Evolutionary conservation across 2,329 filamentous ascomycete species (phyloP), one percentile per base, ranked within the genome.

Genomic region (Eutypella sp.): DNA sequence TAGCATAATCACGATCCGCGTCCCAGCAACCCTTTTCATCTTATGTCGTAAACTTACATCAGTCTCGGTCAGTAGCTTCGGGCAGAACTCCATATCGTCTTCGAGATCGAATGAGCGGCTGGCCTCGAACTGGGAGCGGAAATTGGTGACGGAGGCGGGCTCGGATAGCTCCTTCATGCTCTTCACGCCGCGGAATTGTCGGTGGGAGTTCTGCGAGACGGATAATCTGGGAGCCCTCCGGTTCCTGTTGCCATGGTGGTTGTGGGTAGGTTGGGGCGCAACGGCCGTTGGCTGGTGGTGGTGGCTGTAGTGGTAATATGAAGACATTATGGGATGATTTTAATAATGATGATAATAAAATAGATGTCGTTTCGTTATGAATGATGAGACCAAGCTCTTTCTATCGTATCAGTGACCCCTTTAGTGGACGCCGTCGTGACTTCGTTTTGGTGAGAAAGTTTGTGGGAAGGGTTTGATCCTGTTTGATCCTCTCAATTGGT

Each of bases 61-160:
- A 69, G 81, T 90, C 71, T 96, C 91, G 29, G 90, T 95, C 73
- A 97, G 75, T 57, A 97, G 79, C 65, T 85, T 84, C 52, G 92
- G 92, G 71, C 91, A 96, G 69, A 97, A 97, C 68, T 96, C 86
- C 71, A 96, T 79, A 66, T 97, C 92, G 65, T 97, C 92, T 62
- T 96, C 92, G 51, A 97, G 78, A 58, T 97, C 92, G 62, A 97
- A 97, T 9, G 91, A 96, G 48, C 90, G 83, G 48, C 88, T 89
- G 53, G 89, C 87, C 72, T 97, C 91, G 58, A 95, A 95, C 63
- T 90, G 85, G 56, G 82, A 82, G 57, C 92, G 87, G 73, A 95
- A 96, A 52, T 84, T 82, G 50, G 79, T 78, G 49, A 95, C 75
- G 42, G 84, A 80, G 18, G 82, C 82, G n/a, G 85, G 78, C 67